phyloP scores from a whole-genome alignment of 106 monocot genomes.

The Acorus calamus region DNA sequence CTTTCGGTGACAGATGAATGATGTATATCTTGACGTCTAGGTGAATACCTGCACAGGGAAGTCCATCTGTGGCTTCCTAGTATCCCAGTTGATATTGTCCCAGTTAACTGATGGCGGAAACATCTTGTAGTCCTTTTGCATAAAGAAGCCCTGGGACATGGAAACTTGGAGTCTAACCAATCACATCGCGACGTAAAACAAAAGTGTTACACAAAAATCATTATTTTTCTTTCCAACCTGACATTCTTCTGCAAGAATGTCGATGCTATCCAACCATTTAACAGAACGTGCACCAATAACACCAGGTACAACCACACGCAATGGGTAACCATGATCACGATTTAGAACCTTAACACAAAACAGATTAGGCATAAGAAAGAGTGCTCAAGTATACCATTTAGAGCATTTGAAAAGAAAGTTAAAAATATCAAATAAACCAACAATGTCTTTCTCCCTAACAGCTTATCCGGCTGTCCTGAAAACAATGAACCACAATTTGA shows the following conservation, averaged over 20 bases:
- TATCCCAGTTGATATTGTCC: constrained; percentile 85
- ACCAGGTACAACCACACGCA: constrained; percentile 83
- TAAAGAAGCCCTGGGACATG: constrained; percentile 72
- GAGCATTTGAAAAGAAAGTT: too few species aligned
- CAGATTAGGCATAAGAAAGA: background rate
- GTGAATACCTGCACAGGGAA: constrained; percentile 85
- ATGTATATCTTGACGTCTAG: background rate
- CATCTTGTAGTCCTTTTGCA: constrained; percentile 98
- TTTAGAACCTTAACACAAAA: constrained; percentile 47
- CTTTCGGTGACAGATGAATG: too few species aligned
- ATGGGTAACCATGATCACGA: constrained; percentile 93
- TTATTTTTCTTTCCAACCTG: constrained; percentile 36
- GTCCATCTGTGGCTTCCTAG: constrained; percentile 83
- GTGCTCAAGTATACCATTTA: too few species aligned
- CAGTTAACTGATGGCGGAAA: constrained; percentile 91
- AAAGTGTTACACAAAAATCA: background rate
- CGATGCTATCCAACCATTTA: constrained; percentile 84
- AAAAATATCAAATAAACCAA: too few species aligned
- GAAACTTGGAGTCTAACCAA: background rate
- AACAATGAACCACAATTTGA: too few species aligned
- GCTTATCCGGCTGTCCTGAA: too few species aligned
- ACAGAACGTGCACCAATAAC: constrained; percentile 96
- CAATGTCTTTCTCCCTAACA: too few species aligned
- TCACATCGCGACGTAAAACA: background rate
- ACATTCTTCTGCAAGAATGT: constrained; percentile 73